These are phyloP conservation scores for Magnusiomyces magnusii DNA, from an alignment of 1,139 yeast genomes.

Conservation along the genomic window DNA sequence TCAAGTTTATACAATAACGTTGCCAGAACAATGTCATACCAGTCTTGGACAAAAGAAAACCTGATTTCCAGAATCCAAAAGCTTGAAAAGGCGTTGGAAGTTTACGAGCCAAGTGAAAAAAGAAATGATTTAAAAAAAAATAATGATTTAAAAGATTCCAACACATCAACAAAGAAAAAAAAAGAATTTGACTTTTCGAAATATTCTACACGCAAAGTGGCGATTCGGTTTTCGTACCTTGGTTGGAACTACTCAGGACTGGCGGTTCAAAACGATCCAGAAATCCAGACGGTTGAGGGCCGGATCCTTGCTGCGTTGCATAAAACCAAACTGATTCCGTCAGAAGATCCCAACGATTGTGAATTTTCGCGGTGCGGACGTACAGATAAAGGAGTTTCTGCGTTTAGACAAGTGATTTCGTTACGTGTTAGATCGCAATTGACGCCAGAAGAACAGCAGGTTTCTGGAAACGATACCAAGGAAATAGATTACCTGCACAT, in stretches of 20 bases:
- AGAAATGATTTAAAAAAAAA: too few species aligned
- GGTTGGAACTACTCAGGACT: constrained; percentile 85
- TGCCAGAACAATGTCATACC: not conserved
- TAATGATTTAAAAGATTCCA: too few species aligned
- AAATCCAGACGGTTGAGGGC: constrained; percentile 82
- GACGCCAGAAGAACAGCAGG: constrained; percentile 47
- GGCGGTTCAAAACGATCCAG: constrained; percentile 67
- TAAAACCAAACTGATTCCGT: constrained; percentile 58
- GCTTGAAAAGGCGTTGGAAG: constrained; percentile 37
- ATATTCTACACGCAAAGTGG: constrained; percentile 62
- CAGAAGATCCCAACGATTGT: constrained; percentile 51
- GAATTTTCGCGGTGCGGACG: constrained; percentile 89
- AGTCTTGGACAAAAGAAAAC: constrained; percentile 45
- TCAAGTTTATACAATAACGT: too few species aligned
- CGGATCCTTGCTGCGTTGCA: constrained; percentile 62
- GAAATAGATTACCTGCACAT: constrained; percentile 75
- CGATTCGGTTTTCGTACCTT: constrained; percentile 48
- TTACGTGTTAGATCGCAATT: constrained; percentile 65
- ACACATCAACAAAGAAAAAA: constrained; percentile 26
- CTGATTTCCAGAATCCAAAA: constrained; percentile 43
- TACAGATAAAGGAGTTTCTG: constrained; percentile 95
- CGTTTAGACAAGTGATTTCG: constrained; percentile 90
- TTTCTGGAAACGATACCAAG: constrained; percentile 46
- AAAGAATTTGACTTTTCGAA: constrained; percentile 63
- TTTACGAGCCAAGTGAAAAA: constrained; percentile 20